These are phyloP conservation scores for Zygoascus meyerae DNA, from an alignment of 1,139 yeast species.

Conservation along the genomic window DNA sequence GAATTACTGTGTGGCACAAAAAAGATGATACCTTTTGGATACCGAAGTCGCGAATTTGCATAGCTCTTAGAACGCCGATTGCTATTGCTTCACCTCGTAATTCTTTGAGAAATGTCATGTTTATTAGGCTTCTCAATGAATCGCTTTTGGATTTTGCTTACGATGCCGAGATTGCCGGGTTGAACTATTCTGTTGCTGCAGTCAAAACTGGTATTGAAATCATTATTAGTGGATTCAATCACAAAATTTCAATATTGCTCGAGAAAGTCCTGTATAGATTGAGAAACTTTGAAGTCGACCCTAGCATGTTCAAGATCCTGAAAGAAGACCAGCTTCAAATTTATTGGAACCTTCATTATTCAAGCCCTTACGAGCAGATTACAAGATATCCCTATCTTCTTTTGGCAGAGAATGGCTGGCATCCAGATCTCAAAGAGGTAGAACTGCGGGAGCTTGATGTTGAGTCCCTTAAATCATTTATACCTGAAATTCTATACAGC, in stretches of 20 bases:
- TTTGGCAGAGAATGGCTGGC: slow-evolving; percentile 66
- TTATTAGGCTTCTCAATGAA: slow-evolving; percentile 68
- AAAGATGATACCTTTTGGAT: slow-evolving; percentile 85
- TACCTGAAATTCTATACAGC: slow-evolving; percentile 40
- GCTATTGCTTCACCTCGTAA: slow-evolving; percentile 52
- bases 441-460: slow-evolving; percentile 46
- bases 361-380: slow-evolving; percentile 66
- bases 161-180: slow-evolving; percentile 79
- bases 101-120: slow-evolving; percentile 54
- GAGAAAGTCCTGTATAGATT: slow-evolving; percentile 54
- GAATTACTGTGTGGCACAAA: slow-evolving; percentile 71
- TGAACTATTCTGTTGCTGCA: slow-evolving; percentile 51
- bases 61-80: slow-evolving; percentile 59
- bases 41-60: slow-evolving; percentile 72
- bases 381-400: slow-evolving; percentile 56
- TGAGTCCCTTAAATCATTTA: slow-evolving; percentile 47
- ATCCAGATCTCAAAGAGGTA: slow-evolving; percentile 53
- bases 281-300: slow-evolving; percentile 46
- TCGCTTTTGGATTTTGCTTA: slow-evolving; percentile 71
- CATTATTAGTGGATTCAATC: slow-evolving; percentile 72
- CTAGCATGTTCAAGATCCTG: slow-evolving; percentile 54
- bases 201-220: slow-evolving; percentile 69
- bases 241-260: slow-evolving; percentile 62
- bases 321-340: slow-evolving; percentile 60
- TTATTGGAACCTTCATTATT: slow-evolving; percentile 63